Percentiles rank a stretch among this genome's conserved stretches.
These are phyloP conservation scores for Talaromyces thailandensis DNA, from an alignment of 495 filamentous ascomycete genomes.

Conservation along the genomic window DNA sequence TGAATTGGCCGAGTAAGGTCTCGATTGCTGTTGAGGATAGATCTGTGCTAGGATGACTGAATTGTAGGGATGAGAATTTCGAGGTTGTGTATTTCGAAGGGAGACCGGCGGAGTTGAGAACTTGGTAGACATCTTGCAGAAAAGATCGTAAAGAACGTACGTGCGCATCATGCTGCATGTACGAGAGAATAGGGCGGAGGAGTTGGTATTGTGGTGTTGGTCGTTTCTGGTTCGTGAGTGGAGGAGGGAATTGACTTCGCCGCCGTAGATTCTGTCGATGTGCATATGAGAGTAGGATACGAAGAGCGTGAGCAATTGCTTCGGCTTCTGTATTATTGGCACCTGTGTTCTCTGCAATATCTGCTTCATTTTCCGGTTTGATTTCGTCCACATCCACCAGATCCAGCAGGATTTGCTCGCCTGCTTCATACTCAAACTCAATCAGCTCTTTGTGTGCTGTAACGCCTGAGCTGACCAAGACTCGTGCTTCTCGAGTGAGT, in stretches of 20 bases:
- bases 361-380: slow-evolving; percentile 3
- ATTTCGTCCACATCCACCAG: slow-evolving; percentile 48
- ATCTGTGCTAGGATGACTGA: background rate
- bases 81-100: slow-evolving; percentile 20
- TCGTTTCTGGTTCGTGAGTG: slow-evolving; percentile 42
- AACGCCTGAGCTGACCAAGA: slow-evolving; percentile 56
- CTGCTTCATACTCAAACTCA: slow-evolving; percentile 43
- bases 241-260: slow-evolving; percentile 51
- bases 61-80: slow-evolving; percentile 20
- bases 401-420: slow-evolving; percentile 53
- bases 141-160: slow-evolving; percentile 26
- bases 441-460: slow-evolving; percentile 48
- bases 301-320: slow-evolving; percentile 48
- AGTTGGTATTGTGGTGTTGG: slow-evolving; percentile 46
- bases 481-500: slow-evolving; percentile 69
- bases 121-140: slow-evolving; percentile 25
- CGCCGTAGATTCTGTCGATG: slow-evolving; percentile 59
- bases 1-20: slow-evolving; percentile 28
- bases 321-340: slow-evolving; percentile 40
- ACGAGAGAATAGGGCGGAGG: slow-evolving; percentile 55
- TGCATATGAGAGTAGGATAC: slow-evolving; percentile 61
- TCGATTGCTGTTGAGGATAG: slow-evolving; percentile 20
- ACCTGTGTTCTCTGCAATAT: slow-evolving; percentile 8
- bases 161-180: slow-evolving; percentile 50
- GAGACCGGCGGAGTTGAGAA: slow-evolving; percentile 34